phyloP scores from a whole-genome alignment of 176 grass and related monocot species.

The Oryza longistaminata region DNA sequence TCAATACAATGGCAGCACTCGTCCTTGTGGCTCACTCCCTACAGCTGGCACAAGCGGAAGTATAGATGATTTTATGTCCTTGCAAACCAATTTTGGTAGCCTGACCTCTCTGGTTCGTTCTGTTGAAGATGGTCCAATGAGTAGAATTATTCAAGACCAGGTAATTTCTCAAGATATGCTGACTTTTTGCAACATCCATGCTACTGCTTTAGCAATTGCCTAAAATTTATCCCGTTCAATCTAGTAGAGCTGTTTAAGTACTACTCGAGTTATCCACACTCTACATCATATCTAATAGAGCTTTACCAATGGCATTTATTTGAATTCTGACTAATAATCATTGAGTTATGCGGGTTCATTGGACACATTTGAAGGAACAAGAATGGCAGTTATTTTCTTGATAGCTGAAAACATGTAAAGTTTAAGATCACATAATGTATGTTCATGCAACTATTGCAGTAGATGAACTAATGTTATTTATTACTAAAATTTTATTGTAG shows the following conservation, averaged over 20 bases:
- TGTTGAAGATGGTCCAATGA: slow-evolving; percentile 74
- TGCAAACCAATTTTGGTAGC: slow-evolving; percentile 69
- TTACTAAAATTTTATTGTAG: background rate
- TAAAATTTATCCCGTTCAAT: slow-evolving; percentile 2
- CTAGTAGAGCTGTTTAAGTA: slow-evolving; percentile 5
- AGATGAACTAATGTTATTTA: slow-evolving; percentile 13
- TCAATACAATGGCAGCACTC: slow-evolving; percentile 51
- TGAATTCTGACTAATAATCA: slow-evolving; percentile 4
- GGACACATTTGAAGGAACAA: background rate
- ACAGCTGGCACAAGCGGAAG: slow-evolving; percentile 48
- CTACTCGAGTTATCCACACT: background rate
- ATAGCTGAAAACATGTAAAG: slow-evolving; percentile 14
- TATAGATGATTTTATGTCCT: slow-evolving; percentile 69
- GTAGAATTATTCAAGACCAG: slow-evolving; percentile 81
- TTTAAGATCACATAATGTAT: background rate
- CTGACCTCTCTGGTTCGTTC: slow-evolving; percentile 77
- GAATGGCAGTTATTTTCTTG: slow-evolving; percentile 3
- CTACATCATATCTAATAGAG: background rate
- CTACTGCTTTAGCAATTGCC: slow-evolving; percentile 12
- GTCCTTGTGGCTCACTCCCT: slow-evolving; percentile 54
- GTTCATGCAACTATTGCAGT: background rate
- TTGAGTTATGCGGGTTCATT: background rate
- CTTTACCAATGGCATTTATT: background rate
- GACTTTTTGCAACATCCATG: background rate
- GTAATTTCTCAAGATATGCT: slow-evolving; percentile 48